phyloP scores from a whole-genome alignment of 163 green algal species.

The Chlamydomonas reinhardtii region DNA sequence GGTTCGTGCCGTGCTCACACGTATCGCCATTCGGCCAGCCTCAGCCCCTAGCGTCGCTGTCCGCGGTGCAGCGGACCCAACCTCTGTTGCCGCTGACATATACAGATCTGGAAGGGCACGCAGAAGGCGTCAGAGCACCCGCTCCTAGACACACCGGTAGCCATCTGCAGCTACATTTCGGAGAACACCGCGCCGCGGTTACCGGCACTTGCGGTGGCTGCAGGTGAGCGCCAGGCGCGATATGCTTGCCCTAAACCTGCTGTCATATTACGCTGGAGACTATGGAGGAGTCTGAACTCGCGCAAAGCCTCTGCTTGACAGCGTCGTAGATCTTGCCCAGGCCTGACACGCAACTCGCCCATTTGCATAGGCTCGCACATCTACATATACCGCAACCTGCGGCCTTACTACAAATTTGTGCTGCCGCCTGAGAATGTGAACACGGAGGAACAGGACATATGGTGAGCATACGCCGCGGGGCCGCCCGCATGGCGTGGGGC shows the following conservation, averaged over 20 bases:
- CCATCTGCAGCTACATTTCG: constrained; percentile 69
- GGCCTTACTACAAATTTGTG: constrained; percentile 83
- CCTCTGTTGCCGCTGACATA: too few species aligned
- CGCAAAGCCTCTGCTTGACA: too few species aligned
- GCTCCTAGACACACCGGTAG: constrained; percentile 72
- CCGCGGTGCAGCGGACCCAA: too few species aligned
- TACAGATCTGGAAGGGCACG: constrained; percentile 79
- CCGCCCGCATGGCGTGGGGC: too few species aligned
- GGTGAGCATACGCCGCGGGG: constrained; percentile 58
- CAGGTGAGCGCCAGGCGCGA: constrained; percentile 28
- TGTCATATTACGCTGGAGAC: too few species aligned
- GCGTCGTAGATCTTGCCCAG: too few species aligned
- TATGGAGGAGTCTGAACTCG: too few species aligned
- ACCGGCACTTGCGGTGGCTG: constrained; percentile 74
- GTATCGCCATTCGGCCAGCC: too few species aligned
- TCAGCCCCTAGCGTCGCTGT: too few species aligned
- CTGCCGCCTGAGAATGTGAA: constrained; percentile 65
- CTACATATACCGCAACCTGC: constrained; percentile 84
- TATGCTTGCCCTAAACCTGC: too few species aligned
- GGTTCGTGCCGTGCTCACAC: too few species aligned
- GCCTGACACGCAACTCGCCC: too few species aligned
- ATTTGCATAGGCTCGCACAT: constrained; percentile 59
- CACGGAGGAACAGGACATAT: constrained; percentile 71
- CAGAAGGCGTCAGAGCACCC: constrained; percentile 70
- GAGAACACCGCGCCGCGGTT: constrained; percentile 49